Conservation (phyloP, 139 green algal genomes). For the Volvox reticuliferus region DNA sequence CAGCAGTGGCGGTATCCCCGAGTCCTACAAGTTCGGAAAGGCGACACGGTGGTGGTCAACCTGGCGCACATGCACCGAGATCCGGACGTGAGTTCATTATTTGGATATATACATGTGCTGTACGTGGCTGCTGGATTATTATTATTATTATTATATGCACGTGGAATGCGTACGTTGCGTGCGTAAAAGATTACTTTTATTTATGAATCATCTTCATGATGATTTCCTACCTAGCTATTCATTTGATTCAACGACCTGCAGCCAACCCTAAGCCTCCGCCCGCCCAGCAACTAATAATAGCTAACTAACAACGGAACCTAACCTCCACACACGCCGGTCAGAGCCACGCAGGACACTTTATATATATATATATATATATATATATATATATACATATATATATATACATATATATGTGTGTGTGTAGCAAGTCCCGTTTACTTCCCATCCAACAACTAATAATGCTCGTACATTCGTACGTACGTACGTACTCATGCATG, state of each 20-base stretch:
- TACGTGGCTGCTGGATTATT: background rate
- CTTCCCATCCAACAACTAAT: background rate
- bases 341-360: background rate
- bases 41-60: slow-evolving; percentile 45
- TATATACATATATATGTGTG: background rate
- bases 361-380: background rate
- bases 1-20: background rate
- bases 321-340: no score
- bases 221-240: background rate
- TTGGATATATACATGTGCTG: background rate
- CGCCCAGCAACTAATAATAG: no score
- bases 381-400: background rate
- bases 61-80: slow-evolving; percentile 47
- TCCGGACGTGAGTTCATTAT: background rate
- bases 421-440: background rate
- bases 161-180: background rate
- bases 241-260: no score
- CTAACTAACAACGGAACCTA: no score
- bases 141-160: background rate
- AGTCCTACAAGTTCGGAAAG: background rate
- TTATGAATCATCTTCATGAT: background rate
- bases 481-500: background rate
- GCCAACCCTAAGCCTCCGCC: no score
- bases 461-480: background rate
- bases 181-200: background rate